Base-by-base conservation (phyloP, 768 basidiomycete genomes). In the Trametes coccinea region DNA sequence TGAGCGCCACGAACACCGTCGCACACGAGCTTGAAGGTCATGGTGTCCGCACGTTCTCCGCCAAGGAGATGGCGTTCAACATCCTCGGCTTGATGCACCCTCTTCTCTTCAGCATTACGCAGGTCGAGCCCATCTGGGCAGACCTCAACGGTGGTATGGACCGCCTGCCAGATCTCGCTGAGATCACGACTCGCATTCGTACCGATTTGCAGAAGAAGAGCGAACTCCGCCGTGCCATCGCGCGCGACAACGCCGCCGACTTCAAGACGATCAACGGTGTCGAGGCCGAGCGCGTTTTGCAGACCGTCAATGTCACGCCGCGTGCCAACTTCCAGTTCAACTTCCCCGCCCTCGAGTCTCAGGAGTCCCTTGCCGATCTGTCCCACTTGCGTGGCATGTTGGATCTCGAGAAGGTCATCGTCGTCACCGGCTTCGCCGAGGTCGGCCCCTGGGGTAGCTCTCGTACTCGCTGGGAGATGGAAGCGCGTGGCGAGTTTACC, bases 1-100 rank as follows among this genome's bases (percentile, higher is more conserved):
- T 99, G 97, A 89, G 84, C 59, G 90, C 95, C 3, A 95, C 93
- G 46, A 95, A 95, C 78, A 92, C 90, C 45, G 89, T 98, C 54
- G 94, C 97, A 30, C 92, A 95, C 60, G 93, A 94, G 56, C 83
- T 99, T 45, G 97, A 99, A 78, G 83, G 87, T 60, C 84, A 90
- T 64, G 97, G 97, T 63, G 93, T 97, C 60, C 87, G 97, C 66
- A 99, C 97, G 1, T 99, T 98, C 85, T 98, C 96, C 0, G 91
- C 97, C 31, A 98, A 98, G 79, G 97, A 99, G 78, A 99, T 98
- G 97, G 95, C 97, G 0, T 99, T 99, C 86, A 99, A 99, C 77
- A 94, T 99, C 69, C 89, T 99, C 56, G 96, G 97, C 62, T 83
- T 99, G 52, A 98, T 99, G 96, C 97, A 99, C 72, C 97, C 97